Conservation (phyloP, 306 rosid species). For the Glycine tomentella region DNA sequence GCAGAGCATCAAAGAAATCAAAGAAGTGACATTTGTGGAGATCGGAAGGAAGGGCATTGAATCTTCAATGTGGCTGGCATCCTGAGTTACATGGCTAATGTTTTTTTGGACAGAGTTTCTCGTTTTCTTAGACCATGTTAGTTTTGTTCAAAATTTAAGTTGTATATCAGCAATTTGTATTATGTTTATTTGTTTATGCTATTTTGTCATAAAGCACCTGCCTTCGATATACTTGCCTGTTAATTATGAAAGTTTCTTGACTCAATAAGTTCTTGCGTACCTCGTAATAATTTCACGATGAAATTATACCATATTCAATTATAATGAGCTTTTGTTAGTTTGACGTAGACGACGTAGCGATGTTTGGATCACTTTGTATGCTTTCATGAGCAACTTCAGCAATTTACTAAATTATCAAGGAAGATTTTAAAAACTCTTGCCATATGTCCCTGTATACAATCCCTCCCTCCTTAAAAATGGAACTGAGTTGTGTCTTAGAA, state of each 20-base stretch:
- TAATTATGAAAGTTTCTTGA: not conserved
- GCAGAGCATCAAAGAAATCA: slow-evolving; percentile 77
- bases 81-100: slow-evolving; percentile 38
- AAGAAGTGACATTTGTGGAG: slow-evolving; percentile 61
- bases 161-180: slow-evolving; percentile 32
- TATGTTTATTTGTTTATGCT: not conserved
- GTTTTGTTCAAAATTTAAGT: slow-evolving; percentile 44
- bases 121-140: slow-evolving; percentile 50
- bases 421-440: no score
- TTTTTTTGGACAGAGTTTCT: slow-evolving; percentile 52
- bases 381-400: not conserved
- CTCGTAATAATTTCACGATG: no score
- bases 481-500: no score
- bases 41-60: slow-evolving; percentile 32
- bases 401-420: no score
- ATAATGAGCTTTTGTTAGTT: no score
- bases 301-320: not conserved
- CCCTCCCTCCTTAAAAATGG: no score
- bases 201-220: slow-evolving; percentile 17
- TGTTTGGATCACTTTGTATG: not conserved
- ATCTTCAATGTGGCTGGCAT: slow-evolving; percentile 22
- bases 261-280: not conserved
- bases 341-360: not conserved
- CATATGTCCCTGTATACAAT: no score
- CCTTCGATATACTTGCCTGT: not conserved